A percentile compares a stretch with the other conserved stretches of the same genome.
phyloP scores from a whole-genome alignment of 176 grass and related monocot genomes.

The Guadua angustifolia region DNA sequence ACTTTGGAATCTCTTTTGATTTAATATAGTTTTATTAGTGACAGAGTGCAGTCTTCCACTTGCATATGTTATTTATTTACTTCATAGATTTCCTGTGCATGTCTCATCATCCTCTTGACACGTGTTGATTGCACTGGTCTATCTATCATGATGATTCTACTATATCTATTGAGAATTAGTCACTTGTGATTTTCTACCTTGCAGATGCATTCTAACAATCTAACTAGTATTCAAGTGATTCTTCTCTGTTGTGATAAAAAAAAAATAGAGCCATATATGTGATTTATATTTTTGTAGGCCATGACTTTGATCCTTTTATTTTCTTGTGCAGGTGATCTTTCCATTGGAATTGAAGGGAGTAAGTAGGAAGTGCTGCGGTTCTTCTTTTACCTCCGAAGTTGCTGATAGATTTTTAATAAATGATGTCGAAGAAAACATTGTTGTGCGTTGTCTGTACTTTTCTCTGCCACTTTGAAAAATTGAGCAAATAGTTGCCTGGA shows the following conservation, averaged over 20 bases:
- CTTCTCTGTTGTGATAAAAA: neutral
- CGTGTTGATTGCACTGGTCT: neutral
- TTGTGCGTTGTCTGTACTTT: constrained; percentile 32
- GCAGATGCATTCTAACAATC: neutral
- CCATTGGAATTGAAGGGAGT: constrained; percentile 27
- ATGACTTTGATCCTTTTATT: constrained; percentile 22
- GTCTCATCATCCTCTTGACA: neutral
- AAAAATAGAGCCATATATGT: neutral
- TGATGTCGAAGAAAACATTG: constrained; percentile 53
- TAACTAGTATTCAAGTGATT: neutral
- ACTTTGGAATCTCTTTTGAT: constrained; percentile 10
- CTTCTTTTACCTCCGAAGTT: constrained; percentile 36
- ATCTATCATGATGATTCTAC: neutral
- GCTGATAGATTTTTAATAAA: constrained; percentile 51
- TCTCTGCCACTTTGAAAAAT: neutral
- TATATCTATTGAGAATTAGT: neutral
- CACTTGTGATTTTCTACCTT: neutral
- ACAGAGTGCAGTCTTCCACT: neutral
- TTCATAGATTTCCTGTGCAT: neutral
- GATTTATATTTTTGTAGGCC: neutral
- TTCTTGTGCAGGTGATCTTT: constrained; percentile 39
- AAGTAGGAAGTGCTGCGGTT: constrained; percentile 16
- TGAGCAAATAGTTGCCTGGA: constrained; percentile 21
- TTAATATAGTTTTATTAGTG: neutral
- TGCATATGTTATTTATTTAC: neutral